Base-by-base conservation (phyloP, 192 early-diverging fungal genomes). In the Coemansia sp. region DNA sequence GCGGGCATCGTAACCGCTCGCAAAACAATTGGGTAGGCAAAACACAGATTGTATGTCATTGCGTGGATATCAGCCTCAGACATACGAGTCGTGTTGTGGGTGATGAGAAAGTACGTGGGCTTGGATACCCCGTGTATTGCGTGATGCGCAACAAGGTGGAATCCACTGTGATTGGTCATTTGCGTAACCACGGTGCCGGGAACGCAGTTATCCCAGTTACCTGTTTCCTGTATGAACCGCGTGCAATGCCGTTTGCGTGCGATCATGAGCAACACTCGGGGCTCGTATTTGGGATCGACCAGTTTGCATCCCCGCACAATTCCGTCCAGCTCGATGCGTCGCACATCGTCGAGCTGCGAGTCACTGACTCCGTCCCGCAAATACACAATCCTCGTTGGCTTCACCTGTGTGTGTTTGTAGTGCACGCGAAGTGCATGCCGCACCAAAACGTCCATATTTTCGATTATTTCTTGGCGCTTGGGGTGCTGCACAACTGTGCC, bases 341-440 rank as follows among this genome's bases (percentile, higher is more conserved):
- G 67, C 12, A 74, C 61, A 0, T 15, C 9, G 12, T 46, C 37
- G 49, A 79, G 52, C 58, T 69, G 66, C 48, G 71, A 53, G 36
- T 79, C 76, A 14, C 52, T 68, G 11, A 74, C 71, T 15, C 87
- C 87, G 50, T 89, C 86, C 46, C 86, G 68, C 62, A 80, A 88
- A 51, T 87, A 82, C 17, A 89, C 2, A 46, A 89, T 85, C 23
- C 82, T 69, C 37, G 51, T 19, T 8, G 86, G 87, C 42, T 83
- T 83, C 4, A 31, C 25, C 9, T 65, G 70, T 6, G 76, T 83
- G 17, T 59, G 19, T 5, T 7, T 10, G 50, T 78, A 70, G 38
- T 84, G 85, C 0, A 51, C 21, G 4, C 78, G 74, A 40, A 87
- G 49, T 2, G 69, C 21, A 26, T 85, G 80, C 2, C 70, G 62